Base-by-base conservation (phyloP, 306 rosid species). In the Luffa aegyptiaca region DNA sequence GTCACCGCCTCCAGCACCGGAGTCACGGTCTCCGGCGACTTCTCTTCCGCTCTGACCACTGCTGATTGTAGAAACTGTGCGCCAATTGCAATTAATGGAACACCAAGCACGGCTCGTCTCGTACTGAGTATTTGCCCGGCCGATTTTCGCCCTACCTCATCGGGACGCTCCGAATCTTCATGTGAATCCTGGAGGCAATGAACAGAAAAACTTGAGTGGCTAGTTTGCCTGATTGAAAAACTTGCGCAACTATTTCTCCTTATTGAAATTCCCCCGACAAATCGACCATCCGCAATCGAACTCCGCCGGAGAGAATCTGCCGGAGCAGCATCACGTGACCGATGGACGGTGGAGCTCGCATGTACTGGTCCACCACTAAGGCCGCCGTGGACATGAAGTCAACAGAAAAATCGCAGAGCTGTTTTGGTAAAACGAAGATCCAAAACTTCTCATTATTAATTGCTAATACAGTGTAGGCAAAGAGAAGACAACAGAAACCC, bases 41-140 rank as follows among this genome's bases (percentile, higher is more conserved):
- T 76, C 55, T 90, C 93, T 41, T 87, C 93, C 17, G 93, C 98
- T 45, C 76, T 82, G 53, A 89, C 85, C 26, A 84, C 70, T 3
- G 92, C 81, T 8, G 98, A 84, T 8, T 83, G 92, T 37, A 92
- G 83, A 71, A 84, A 73, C 75, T 92, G 87, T 31, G 90, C 95
- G 65, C 97, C 93, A 20, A 80, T 62, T 6, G 88, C 92, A 2
- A 95, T 83, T 9, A 94, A 76, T 8, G 98, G 97, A 42, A 84
- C 90, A 7, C 81, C 78, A 44, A 95, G 76, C 49, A 90, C 91
- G 20, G 81, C 81, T 65, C 98, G 85, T 83, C 97, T 88, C 57
- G 76, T 56, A 48, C 80, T 82, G 51, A 77, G 76, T 16, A 35
- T 52, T 48, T 55, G 70, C 39, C 31, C 75, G 52, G 31, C 53